Percentiles rank a stretch among this genome's conserved stretches.
These are phyloP conservation scores for Rhododendron henanense DNA, from an alignment of 148 eudicot genomes.

Conservation along the genomic window DNA sequence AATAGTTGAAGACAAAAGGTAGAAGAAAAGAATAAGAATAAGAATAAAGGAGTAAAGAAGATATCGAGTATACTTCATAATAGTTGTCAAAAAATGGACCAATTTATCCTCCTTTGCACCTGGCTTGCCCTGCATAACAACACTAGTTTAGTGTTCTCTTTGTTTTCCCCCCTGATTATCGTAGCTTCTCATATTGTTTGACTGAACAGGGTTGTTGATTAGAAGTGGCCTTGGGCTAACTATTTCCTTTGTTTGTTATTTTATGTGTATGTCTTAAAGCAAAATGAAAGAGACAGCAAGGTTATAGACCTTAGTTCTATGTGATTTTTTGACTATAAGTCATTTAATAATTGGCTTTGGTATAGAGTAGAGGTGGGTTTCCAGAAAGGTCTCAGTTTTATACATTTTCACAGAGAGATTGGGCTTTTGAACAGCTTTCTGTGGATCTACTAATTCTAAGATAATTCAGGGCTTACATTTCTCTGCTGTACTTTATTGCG, in stretches of 20 bases:
- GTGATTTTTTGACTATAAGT: neutral
- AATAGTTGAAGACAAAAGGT: neutral
- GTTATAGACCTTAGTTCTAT: neutral
- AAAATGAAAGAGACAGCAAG: neutral
- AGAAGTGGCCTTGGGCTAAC: neutral
- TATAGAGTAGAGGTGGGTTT: neutral
- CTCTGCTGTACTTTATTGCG: neutral
- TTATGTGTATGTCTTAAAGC: neutral
- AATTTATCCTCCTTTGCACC: neutral
- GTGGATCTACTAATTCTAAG: neutral
- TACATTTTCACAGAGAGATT: neutral
- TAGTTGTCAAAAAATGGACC: neutral
- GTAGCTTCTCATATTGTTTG: neutral
- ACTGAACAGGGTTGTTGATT: neutral
- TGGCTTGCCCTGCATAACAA: neutral
- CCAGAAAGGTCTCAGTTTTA: neutral
- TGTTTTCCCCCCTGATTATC: neutral
- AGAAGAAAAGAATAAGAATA: neutral
- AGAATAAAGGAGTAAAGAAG: neutral
- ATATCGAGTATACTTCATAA: neutral
- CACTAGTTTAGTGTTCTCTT: neutral
- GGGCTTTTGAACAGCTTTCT: neutral
- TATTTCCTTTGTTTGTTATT: neutral
- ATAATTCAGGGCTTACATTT: neutral
- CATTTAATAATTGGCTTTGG: neutral